Evolutionary conservation across 805 yeast species (phyloP), one percentile per base, ranked within the genome.

Genomic region (Saccharomycopsis selenospora): DNA sequence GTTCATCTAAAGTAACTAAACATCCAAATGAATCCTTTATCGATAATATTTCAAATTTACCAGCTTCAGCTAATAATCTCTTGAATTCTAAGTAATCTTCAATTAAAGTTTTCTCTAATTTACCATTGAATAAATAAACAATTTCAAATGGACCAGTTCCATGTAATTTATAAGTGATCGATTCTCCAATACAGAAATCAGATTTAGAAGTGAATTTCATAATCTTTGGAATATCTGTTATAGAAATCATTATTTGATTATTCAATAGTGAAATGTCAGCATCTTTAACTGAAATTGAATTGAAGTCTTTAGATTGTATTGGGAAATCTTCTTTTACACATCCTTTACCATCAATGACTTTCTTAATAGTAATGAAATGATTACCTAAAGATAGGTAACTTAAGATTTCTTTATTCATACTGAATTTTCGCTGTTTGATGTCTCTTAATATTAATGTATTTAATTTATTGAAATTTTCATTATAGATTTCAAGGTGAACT

Each of bases 141-240:
- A 95, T 74, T 1, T 74, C 74, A 61, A 88, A 88, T 18, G 96
- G 96, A 0, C 95, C 77, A 3, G 76, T 68, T 2, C 98, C 98
- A 13, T 76, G 76, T 53, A 91, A 64, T 53, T 82, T 76, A 60
- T 86, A 86, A 1, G 83, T 72, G 23, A 93, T 77, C 52, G 85
- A 83, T 53, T 91, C 98, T 8, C 99, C 99, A 24, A 91, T 95
- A 73, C 99, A 93, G 59, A 80, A 83, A 57, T 83, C 76, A 2
- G 60, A 51, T 22, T 63, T 60, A 5, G 72, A 59, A 41, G 7
- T 73, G 68, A 52, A 65, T 61, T 72, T 63, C 49, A 65, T 66
- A 5, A 90, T 80, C 53, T 77, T 74, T 6, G 97, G 96, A 7
- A 81, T 80, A 56, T 85, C 90, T 2, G 91, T 80, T 5, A 90